These are phyloP conservation scores for Lagerstroemia speciosa DNA, from an alignment of 345 rosid species.

Conservation along the genomic window DNA sequence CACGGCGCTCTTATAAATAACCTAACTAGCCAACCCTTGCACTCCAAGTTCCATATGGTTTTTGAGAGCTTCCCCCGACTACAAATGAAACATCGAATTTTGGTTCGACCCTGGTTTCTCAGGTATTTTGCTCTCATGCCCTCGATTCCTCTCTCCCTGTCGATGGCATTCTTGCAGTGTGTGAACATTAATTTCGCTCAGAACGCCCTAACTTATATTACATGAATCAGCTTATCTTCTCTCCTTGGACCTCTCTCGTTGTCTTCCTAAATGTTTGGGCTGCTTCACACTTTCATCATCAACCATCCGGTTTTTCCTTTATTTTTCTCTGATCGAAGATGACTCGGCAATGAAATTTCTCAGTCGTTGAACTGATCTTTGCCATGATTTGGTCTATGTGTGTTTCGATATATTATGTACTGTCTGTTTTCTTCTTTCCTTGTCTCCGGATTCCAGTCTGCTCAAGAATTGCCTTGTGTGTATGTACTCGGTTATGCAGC, in stretches of 20 bases:
- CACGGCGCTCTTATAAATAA: no score
- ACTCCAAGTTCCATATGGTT: no score
- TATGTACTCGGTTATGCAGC: no score
- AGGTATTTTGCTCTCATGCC: background rate
- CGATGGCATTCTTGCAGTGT: background rate
- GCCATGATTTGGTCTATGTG: background rate
- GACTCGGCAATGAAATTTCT: background rate
- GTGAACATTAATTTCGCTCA: no score
- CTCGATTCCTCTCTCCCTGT: background rate
- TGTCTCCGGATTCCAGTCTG: background rate
- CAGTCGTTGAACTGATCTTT: background rate
- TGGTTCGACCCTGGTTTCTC: background rate
- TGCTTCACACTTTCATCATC: background rate
- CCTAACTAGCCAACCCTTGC: no score
- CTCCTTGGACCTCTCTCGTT: background rate
- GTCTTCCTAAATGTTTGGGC: background rate
- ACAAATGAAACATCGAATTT: background rate
- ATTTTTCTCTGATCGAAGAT: background rate
- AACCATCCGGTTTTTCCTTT: background rate
- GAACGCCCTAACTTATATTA: no score
- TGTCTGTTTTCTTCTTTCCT: background rate
- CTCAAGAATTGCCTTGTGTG: no score
- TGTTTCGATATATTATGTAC: background rate
- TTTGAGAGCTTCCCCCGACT: no score
- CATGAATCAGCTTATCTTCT: background rate